Conservation (phyloP, 345 rosid species). For the Sisymbrium irio region DNA sequence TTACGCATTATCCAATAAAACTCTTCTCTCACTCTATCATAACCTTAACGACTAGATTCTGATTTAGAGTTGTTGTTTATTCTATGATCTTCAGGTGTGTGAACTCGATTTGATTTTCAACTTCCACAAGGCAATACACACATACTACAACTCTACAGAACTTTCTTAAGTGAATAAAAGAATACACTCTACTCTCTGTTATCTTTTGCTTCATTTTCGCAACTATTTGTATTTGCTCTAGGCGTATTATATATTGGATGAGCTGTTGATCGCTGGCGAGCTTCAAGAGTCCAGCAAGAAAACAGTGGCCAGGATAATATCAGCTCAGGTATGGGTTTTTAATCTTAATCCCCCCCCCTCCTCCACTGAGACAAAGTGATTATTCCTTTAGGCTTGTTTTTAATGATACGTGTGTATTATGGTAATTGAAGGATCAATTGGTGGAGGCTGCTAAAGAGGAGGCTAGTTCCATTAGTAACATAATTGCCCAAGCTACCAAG, state of each 20-base stretch:
- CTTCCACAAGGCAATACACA: conserved; percentile 77
- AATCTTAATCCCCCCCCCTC: neutral
- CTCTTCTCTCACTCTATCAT: neutral
- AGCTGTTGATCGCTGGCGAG: conserved; percentile 91
- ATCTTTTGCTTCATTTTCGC: neutral
- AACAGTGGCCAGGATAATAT: conserved; percentile 77
- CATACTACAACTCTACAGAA: neutral
- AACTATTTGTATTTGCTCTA: conserved; percentile 24
- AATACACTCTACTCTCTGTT: neutral
- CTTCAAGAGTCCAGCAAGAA: conserved; percentile 99
- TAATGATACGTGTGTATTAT: neutral
- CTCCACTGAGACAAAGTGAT: neutral
- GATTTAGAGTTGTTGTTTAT: neutral
- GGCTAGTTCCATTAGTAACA: conserved; percentile 84
- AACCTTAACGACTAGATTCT: conserved; percentile 1
- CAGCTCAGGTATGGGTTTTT: conserved; percentile 67
- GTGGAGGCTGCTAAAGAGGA: conserved; percentile 98
- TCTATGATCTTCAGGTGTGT: conserved; percentile 62
- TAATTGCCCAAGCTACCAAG: conserved; percentile 95
- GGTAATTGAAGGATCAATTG: conserved; percentile 66
- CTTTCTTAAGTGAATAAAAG: neutral
- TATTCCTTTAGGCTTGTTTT: neutral
- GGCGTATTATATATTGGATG: conserved; percentile 96
- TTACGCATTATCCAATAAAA: neutral
- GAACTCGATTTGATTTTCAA: conserved; percentile 96